phyloP scores from a whole-genome alignment of 495 filamentous ascomycete species.

The Talaromyces proteolyticus region DNA sequence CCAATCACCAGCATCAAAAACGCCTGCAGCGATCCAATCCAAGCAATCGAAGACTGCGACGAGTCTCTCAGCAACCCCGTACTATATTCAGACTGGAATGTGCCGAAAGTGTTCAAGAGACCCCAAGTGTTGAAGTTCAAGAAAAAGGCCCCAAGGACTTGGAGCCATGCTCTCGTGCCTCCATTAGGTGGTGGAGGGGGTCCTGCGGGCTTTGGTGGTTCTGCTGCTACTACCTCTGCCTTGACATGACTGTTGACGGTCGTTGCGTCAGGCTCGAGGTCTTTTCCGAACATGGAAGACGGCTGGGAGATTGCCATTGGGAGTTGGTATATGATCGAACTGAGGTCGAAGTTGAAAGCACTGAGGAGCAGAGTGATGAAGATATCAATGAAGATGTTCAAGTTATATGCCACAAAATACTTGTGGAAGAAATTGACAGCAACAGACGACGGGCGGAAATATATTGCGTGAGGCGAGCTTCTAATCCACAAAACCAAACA shows the following conservation, averaged over 20 bases:
- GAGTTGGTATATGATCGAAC: too few species aligned
- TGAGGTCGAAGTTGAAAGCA: too few species aligned
- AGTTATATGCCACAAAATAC: too few species aligned
- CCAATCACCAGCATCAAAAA: constrained; percentile 10
- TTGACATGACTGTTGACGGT: background rate
- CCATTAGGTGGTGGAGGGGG: constrained; percentile 6
- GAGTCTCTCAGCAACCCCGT: constrained; percentile 6
- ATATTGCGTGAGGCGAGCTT: too few species aligned
- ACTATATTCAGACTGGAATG: constrained; percentile 42
- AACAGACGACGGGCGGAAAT: too few species aligned
- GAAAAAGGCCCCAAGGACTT: constrained; percentile 21
- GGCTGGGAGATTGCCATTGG: background rate
- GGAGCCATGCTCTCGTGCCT: constrained; percentile 14
- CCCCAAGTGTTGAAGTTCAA: constrained; percentile 28
- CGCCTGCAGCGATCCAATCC: constrained; percentile 10
- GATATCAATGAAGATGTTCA: too few species aligned
- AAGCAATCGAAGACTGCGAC: constrained; percentile 10
- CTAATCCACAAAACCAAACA: too few species aligned
- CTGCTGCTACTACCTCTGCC: background rate
- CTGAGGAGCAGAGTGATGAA: too few species aligned
- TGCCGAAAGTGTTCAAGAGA: constrained; percentile 43
- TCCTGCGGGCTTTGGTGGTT: background rate
- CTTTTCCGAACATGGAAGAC: background rate
- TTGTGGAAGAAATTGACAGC: too few species aligned
- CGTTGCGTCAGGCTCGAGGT: background rate